Percentiles rank a stretch among this genome's conserved stretches.
phyloP scores from a whole-genome alignment of 306 rosid genomes.

The Delonix regia region DNA sequence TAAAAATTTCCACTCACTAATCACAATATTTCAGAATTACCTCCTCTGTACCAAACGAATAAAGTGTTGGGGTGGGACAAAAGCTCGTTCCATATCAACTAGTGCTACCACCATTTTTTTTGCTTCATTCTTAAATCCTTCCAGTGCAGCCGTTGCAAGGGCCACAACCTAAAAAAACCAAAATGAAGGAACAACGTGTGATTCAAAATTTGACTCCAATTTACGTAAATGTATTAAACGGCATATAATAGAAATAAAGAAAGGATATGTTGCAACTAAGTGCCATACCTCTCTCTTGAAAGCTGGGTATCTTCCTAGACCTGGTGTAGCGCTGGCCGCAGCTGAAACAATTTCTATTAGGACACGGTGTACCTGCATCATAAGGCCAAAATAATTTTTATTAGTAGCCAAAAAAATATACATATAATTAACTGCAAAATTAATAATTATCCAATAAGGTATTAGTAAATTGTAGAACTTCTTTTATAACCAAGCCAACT shows the following conservation, averaged over 20 bases:
- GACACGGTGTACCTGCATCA: conserved; percentile 85
- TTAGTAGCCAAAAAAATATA: conserved; percentile 15
- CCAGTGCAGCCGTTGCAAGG: conserved; percentile 82
- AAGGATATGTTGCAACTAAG: conserved; percentile 3
- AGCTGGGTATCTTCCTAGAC: conserved; percentile 96
- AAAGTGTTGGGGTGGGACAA: conserved; percentile 99
- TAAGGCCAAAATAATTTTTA: conserved; percentile 34
- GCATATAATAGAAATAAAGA: not conserved
- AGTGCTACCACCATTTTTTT: conserved; percentile 97
- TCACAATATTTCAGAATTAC: conserved; percentile 41
- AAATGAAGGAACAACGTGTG: not conserved
- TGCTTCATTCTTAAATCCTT: conserved; percentile 81
- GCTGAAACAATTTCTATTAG: conserved; percentile 84
- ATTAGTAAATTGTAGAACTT: not conserved
- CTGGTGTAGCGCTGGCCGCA: conserved; percentile 91
- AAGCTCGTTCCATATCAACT: conserved; percentile 99
- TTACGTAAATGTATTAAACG: not conserved
- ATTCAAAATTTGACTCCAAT: conserved; percentile 14
- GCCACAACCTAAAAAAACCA: conserved; percentile 65
- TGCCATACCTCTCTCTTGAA: conserved; percentile 93
- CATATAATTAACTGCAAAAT: not conserved
- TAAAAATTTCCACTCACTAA: not conserved
- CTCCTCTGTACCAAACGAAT: conserved; percentile 96
- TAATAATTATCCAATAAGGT: not conserved
- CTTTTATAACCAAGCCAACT: not conserved